These are phyloP conservation scores for Vitis hybrid DNA, from an alignment of 177 flowering plant genomes.

Conservation along the genomic window DNA sequence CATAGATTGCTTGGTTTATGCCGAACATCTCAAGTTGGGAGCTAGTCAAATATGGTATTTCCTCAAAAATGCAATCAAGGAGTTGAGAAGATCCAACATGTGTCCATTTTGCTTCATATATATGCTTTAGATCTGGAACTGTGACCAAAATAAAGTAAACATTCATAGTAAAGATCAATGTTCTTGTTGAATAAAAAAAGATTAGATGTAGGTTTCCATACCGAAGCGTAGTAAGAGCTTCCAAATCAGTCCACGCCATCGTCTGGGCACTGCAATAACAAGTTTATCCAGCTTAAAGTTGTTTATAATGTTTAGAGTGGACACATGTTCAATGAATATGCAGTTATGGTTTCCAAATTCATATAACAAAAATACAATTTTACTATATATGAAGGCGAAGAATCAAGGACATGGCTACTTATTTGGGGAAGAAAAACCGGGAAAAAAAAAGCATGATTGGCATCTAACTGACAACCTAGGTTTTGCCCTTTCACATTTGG, in stretches of 20 bases:
- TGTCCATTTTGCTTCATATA: conserved; percentile 19
- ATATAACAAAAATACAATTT: too few relatives aligned
- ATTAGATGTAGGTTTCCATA: neutral
- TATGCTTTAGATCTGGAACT: conserved; percentile 22
- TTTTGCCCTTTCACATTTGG: too few relatives aligned
- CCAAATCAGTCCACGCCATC: neutral
- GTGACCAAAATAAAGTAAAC: conserved; percentile 1
- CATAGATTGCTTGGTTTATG: conserved; percentile 13
- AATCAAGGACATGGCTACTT: too few relatives aligned
- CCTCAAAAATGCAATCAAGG: conserved; percentile 17
- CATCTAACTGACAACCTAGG: too few relatives aligned
- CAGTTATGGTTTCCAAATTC: too few relatives aligned
- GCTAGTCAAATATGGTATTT: conserved; percentile 9
- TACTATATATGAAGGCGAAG: too few relatives aligned
- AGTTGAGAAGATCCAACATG: conserved; percentile 22
- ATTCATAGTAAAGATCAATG: too few relatives aligned
- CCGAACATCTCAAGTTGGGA: conserved; percentile 10
- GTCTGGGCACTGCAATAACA: neutral
- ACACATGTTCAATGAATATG: too few relatives aligned
- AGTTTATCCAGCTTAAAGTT: neutral
- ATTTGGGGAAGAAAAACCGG: too few relatives aligned
- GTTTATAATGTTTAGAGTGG: too few relatives aligned
- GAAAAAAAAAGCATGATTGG: too few relatives aligned
- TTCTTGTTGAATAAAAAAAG: neutral
- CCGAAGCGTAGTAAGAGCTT: neutral